These are phyloP conservation scores for Fusarium palustre DNA, from an alignment of 2,329 filamentous ascomycete genomes.

Conservation along the genomic window DNA sequence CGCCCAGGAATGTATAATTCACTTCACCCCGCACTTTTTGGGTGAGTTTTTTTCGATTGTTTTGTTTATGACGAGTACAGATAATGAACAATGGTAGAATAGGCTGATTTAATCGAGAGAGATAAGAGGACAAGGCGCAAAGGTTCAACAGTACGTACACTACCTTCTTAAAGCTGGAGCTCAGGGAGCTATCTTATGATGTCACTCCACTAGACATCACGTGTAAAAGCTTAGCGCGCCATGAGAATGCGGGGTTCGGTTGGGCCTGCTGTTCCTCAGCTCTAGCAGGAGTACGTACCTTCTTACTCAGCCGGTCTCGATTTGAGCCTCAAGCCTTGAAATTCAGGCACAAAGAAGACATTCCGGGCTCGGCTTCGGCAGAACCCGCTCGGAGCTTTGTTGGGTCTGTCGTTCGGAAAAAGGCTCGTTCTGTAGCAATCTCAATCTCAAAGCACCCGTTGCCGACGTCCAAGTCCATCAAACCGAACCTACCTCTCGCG, in stretches of 20 bases:
- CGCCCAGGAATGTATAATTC: conserved; percentile 34
- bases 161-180: conserved; percentile 48
- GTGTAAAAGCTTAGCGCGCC: conserved; percentile 42
- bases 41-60: conserved; percentile 18
- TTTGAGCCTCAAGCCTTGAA: conserved; percentile 9
- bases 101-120: conserved; percentile 40
- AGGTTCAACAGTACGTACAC: conserved; percentile 44
- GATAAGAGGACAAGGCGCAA: conserved; percentile 19
- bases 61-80: conserved; percentile 32
- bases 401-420: conserved; percentile 51
- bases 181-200: conserved; percentile 46
- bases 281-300: conserved; percentile 26
- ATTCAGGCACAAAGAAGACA: conserved; percentile 46
- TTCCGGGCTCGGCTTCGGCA: conserved; percentile 51
- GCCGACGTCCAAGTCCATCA: conserved; percentile 48
- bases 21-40: conserved; percentile 47
- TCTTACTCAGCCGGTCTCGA: conserved; percentile 19
- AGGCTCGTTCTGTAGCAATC: conserved; percentile 56
- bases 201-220: conserved; percentile 44
- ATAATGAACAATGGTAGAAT: conserved; percentile 29
- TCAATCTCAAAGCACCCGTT: conserved; percentile 48
- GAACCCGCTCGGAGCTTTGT: conserved; percentile 52
- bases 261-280: conserved; percentile 32
- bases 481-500: conserved; percentile 53
- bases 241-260: conserved; percentile 47